phyloP scores from a whole-genome alignment of 164 flowering plant species.

The Piper betle region DNA sequence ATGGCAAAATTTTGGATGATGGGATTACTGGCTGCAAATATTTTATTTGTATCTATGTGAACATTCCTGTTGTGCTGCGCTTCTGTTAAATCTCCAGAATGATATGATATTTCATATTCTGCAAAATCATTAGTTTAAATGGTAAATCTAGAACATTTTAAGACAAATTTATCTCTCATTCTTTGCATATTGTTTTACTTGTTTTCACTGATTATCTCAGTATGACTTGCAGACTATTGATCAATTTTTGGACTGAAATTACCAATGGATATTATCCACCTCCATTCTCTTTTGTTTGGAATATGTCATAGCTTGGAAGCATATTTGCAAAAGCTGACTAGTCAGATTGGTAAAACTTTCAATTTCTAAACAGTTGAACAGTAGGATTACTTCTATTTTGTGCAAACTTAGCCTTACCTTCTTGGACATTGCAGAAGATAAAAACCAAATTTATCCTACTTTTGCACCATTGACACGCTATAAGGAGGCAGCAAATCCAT shows the following conservation, averaged over 20 bases:
- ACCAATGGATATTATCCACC: constrained; percentile 58
- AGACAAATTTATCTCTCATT: background rate
- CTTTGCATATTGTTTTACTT: background rate
- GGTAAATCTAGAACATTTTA: background rate
- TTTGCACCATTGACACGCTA: constrained; percentile 76
- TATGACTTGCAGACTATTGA: constrained; percentile 57
- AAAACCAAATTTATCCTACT: constrained; percentile 47
- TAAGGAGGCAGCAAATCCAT: constrained; percentile 42
- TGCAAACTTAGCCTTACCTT: background rate
- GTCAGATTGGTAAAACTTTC: constrained; percentile 41
- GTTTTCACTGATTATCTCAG: background rate
- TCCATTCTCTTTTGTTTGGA: constrained; percentile 61
- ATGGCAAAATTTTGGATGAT: too few relatives aligned
- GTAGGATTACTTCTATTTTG: background rate
- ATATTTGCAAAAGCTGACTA: constrained; percentile 42
- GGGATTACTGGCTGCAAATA: too few relatives aligned
- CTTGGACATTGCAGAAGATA: constrained; percentile 53
- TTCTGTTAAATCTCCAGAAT: too few relatives aligned
- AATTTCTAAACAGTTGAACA: background rate
- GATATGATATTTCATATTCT: too few relatives aligned
- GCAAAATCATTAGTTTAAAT: too few relatives aligned
- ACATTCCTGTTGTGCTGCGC: too few relatives aligned
- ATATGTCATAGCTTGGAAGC: constrained; percentile 58
- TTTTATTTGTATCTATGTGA: too few relatives aligned
- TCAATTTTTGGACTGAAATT: constrained; percentile 66